Base-by-base conservation (phyloP, 176 grass and related monocot species). In the Carex kokanica region DNA sequence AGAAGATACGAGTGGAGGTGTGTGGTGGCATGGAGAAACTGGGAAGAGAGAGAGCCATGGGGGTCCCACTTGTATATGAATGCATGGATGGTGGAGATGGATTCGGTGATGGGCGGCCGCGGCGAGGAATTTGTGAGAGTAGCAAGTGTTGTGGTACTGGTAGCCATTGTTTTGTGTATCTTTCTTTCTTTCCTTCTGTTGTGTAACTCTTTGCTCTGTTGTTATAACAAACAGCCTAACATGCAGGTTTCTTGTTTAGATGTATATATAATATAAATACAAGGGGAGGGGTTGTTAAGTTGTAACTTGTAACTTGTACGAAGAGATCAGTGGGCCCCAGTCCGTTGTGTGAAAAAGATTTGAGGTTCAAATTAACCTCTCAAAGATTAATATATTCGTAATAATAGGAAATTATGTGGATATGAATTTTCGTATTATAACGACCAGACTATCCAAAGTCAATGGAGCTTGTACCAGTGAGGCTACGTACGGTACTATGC, bases 1-100 rank as follows among this genome's bases (percentile, higher is more conserved):
- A 90, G 55, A 82, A 97, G 91, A 65, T 88, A 84, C 0, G 87
- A 86, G 84, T 97, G 94, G 61, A 97, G 89, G 66, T 97, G 78
- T 5, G 82, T 43, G 13, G 69, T 70, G 1, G 91, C 89, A 12
- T 54, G 78, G 2, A 94, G 83, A 88, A 94, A 97, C 0, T 78
- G 88, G 65, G 41, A 54, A 9, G 71, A 68, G 15, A 59, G 34
- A 3, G 80, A 7, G 9, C n/a, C 21, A 6, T 90, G 80, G 0
- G 94, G 85, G 25, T 93, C 81, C 91, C 94, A 97, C 20, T 25
- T 86, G 0, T 55, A 2, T n/a, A 94, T 81, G 38, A 92, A 21
- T n/a, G 72, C 47, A 23, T 87, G 86, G 3, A 92, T 86, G 6
- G 82, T 68, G 3, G 88, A 83, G 5, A 97, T 81, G 29, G 25